Percentiles rank a stretch among this genome's conserved stretches.
Conservation (phyloP, 2,329 filamentous ascomycete genomes). For the Berkeleyomyces basicola region DNA sequence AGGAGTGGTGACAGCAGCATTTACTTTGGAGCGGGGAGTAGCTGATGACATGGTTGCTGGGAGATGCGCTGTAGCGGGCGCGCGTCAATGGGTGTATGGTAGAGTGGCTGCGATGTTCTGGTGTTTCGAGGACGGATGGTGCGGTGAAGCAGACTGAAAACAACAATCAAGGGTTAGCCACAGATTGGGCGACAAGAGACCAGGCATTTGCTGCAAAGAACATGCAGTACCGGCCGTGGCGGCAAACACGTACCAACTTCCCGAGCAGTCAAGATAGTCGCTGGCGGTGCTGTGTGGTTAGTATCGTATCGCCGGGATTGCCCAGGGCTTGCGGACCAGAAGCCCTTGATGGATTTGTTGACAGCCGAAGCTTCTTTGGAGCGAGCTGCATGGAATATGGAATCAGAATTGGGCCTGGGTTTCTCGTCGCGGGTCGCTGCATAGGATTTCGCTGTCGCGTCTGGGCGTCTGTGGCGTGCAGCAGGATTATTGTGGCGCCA, state of each 20-base stretch:
- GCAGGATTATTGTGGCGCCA: neutral
- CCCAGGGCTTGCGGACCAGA: neutral
- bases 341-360: neutral
- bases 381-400: neutral
- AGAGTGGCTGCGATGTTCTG: neutral
- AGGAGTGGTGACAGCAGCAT: conserved; percentile 20
- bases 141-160: neutral
- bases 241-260: too few species aligned
- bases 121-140: neutral
- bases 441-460: neutral
- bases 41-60: neutral
- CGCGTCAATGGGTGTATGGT: neutral
- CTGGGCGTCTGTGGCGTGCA: neutral
- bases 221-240: too few species aligned
- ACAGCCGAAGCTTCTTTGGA: neutral
- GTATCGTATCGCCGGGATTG: neutral
- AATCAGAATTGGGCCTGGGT: neutral
- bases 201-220: neutral
- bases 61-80: neutral
- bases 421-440: neutral
- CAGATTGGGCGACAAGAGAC: neutral
- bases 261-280: too few species aligned
- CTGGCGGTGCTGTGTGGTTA: neutral
- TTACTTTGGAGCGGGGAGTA: neutral
- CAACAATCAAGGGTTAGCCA: neutral